Evolutionary conservation across 2,329 filamentous ascomycete species (phyloP).

Genomic region (Aspergillus japonicus): DNA sequence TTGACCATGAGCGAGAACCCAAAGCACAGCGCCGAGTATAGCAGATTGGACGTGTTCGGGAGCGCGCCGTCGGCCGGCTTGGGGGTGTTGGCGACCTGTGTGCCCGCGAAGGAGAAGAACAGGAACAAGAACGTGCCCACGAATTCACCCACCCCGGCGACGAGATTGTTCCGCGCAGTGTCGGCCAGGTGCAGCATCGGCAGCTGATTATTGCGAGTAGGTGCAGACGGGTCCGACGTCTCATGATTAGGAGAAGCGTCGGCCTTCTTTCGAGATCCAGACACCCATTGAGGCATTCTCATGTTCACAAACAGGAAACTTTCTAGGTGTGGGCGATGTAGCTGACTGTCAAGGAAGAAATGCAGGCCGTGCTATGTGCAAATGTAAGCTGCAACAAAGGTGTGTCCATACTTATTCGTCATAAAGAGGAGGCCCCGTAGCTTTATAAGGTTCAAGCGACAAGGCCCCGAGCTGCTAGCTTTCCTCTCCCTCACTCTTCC

Average conservation of each 20-base stretch:
- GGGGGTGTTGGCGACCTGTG: slow-evolving; percentile 47
- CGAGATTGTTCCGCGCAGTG: slow-evolving; percentile 43
- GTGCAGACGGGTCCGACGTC: background rate
- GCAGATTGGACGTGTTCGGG: slow-evolving; percentile 37
- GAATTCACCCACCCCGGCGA: slow-evolving; percentile 52
- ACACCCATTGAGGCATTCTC: background rate
- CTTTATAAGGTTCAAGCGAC: background rate
- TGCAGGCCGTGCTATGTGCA: too few species aligned
- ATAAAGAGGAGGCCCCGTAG: background rate
- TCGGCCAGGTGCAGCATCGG: slow-evolving; percentile 38
- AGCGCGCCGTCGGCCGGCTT: slow-evolving; percentile 31
- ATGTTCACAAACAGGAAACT: background rate
- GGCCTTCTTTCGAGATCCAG: background rate
- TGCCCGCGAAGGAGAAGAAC: slow-evolving; percentile 49
- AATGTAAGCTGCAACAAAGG: too few species aligned
- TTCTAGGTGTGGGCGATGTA: too few species aligned
- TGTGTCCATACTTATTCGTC: too few species aligned
- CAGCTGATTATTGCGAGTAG: slow-evolving; percentile 20
- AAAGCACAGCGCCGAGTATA: slow-evolving; percentile 47
- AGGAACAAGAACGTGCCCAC: slow-evolving; percentile 54
- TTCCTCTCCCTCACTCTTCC: background rate
- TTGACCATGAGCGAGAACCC: slow-evolving; percentile 52
- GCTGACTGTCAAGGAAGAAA: too few species aligned
- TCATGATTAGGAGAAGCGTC: background rate
- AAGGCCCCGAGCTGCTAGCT: background rate